Evolutionary conservation across 2,329 filamentous ascomycete genomes (phyloP).

Genomic region (Graphilbum ipis-grandicollis): DNA sequence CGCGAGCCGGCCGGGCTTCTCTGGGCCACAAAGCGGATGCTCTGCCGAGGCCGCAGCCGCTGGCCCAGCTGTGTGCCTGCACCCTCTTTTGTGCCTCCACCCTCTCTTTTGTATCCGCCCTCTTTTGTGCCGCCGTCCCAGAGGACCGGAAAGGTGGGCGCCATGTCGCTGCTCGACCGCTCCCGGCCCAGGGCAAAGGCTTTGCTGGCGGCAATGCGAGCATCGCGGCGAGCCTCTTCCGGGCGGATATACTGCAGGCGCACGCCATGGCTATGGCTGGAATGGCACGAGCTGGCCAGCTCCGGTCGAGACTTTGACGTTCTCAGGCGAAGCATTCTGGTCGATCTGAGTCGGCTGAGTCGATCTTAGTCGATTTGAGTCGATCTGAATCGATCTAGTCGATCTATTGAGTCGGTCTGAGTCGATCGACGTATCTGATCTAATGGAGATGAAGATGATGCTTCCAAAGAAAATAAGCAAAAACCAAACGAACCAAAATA

Average conservation of each 20-base stretch:
- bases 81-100: background rate
- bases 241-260: constrained; percentile 31
- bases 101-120: background rate
- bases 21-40: constrained; percentile 32
- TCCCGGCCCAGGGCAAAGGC: constrained; percentile 38
- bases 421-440: too few relatives aligned
- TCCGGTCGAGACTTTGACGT: constrained; percentile 23
- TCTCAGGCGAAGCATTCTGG: background rate
- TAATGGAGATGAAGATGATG: too few relatives aligned
- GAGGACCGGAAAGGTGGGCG: constrained; percentile 8
- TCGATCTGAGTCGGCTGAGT: background rate
- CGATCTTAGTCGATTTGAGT: background rate
- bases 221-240: constrained; percentile 34
- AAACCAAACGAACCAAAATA: too few relatives aligned
- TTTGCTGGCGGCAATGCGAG: constrained; percentile 41
- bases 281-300: constrained; percentile 35
- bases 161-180: constrained; percentile 18
- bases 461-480: too few relatives aligned
- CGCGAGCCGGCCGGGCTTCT: too few relatives aligned
- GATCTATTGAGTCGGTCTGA: too few relatives aligned
- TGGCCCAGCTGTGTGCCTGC: background rate
- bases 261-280: constrained; percentile 17
- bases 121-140: background rate
- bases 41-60: constrained; percentile 26
- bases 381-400: too few relatives aligned